Conservation (phyloP, 192 early-diverging fungal species). For the Endogone sp. region DNA sequence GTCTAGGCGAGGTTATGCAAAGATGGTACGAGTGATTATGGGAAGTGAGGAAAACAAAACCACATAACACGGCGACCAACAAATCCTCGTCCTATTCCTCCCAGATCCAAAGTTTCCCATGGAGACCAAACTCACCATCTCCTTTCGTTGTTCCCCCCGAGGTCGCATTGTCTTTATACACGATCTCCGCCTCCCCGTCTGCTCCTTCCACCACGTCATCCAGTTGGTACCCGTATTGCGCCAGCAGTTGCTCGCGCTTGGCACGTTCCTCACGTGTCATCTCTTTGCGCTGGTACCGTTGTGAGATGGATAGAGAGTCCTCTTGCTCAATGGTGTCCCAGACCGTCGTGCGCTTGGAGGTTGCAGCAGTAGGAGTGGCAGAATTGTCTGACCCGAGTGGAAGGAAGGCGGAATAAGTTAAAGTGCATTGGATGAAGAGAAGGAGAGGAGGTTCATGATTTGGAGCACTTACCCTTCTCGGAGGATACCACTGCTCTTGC, state of each 20-base stretch:
- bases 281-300: slow-evolving; percentile 5
- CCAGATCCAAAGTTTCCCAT: too few species aligned
- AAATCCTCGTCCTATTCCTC: too few species aligned
- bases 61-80: too few species aligned
- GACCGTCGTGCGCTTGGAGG: background rate
- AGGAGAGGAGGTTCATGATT: background rate
- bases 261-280: slow-evolving; percentile 50
- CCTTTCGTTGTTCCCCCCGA: slow-evolving; percentile 2
- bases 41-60: too few species aligned
- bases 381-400: background rate
- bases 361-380: background rate
- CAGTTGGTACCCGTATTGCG: slow-evolving; percentile 60
- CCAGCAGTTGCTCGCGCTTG: slow-evolving; percentile 42
- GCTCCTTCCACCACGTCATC: slow-evolving; percentile 54
- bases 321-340: background rate
- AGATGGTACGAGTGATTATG: too few species aligned
- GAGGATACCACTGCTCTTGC: slow-evolving; percentile 19
- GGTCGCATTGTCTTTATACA: slow-evolving; percentile 45
- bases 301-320: background rate
- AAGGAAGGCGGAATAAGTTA: background rate
- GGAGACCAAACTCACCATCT: slow-evolving; percentile 1
- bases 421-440: background rate
- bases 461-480: slow-evolving; percentile 20
- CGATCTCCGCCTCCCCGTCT: slow-evolving; percentile 59
- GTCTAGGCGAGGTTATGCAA: too few species aligned